Percentiles rank a stretch among this genome's conserved stretches.
Evolutionary conservation across 1,284 basidiomycete genomes (phyloP).

Genomic region (Sporisorium sorghi): DNA sequence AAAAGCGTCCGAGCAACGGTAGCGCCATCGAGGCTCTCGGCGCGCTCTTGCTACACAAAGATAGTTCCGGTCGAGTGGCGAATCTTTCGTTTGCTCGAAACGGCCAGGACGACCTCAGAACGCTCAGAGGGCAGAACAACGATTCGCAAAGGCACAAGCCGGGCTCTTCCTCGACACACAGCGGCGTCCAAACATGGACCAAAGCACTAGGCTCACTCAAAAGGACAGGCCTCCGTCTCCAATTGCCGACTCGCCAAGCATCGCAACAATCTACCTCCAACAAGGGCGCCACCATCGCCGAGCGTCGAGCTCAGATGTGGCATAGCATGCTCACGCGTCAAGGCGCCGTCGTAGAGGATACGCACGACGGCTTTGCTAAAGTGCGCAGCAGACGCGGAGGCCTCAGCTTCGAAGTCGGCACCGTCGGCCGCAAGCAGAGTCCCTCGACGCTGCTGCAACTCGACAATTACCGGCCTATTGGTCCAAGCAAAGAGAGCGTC

Average conservation of each 20-base stretch:
- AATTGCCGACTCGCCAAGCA: constrained; percentile 9
- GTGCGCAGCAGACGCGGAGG: constrained; percentile 39
- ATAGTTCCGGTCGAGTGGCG: constrained; percentile 55
- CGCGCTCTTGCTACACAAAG: constrained; percentile 57
- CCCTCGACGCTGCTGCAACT: constrained; percentile 33
- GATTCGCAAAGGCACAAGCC: neutral
- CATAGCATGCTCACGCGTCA: constrained; percentile 28
- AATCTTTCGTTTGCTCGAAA: constrained; percentile 48
- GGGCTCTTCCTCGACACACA: constrained; percentile 13
- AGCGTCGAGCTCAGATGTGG: constrained; percentile 56
- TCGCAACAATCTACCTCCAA: constrained; percentile 7
- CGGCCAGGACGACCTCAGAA: neutral
- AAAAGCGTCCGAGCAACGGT: constrained; percentile 54
- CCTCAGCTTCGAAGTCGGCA: constrained; percentile 46
- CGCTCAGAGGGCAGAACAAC: neutral
- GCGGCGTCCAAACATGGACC: constrained; percentile 34
- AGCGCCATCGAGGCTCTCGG: constrained; percentile 66
- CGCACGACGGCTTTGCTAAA: constrained; percentile 26
- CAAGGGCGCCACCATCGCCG: constrained; percentile 48
- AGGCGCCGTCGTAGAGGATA: constrained; percentile 36
- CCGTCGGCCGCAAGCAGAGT: constrained; percentile 16
- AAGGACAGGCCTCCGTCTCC: constrained; percentile 19
- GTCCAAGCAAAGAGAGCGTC: constrained; percentile 3
- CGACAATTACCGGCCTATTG: constrained; percentile 11
- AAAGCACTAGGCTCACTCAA: constrained; percentile 25